These are phyloP conservation scores for Lodderomyces theae DNA, from an alignment of 1,139 yeast species.

Conservation along the genomic window DNA sequence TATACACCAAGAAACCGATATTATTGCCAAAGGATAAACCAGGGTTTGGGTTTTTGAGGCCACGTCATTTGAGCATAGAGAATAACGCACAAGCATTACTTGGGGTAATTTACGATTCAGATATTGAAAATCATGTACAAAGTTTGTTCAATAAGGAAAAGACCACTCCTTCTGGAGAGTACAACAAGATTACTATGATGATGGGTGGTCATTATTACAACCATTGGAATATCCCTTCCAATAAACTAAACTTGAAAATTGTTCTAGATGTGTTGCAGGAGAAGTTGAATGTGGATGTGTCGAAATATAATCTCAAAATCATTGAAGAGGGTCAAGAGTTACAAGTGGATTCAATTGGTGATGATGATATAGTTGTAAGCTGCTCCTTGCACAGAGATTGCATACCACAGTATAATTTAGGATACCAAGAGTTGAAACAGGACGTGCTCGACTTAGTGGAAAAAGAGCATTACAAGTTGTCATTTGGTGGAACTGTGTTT, in stretches of 20 bases:
- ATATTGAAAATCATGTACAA: conserved; percentile 54
- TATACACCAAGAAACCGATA: conserved; percentile 32
- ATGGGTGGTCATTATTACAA: conserved; percentile 72
- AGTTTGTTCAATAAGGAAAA: conserved; percentile 10
- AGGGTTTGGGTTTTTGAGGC: conserved; percentile 91
- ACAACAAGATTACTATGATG: conserved; percentile 83
- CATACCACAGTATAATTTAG: conserved; percentile 81
- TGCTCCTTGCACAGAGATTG: conserved; percentile 47
- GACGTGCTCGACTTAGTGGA: conserved; percentile 32
- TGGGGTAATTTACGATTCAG: conserved; percentile 91
- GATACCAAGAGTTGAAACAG: conserved; percentile 52
- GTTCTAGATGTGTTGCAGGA: conserved; percentile 47
- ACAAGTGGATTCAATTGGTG: conserved; percentile 23
- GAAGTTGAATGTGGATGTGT: conserved; percentile 49
- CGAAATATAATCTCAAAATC: conserved; percentile 27
- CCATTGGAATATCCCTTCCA: conserved; percentile 40
- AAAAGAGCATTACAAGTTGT: conserved; percentile 36
- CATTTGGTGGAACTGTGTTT: conserved; percentile 79
- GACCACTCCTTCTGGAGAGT: conserved; percentile 6
- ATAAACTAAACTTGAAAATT: conserved; percentile 38
- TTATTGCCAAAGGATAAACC: conserved; percentile 45
- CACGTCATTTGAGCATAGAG: conserved; percentile 37
- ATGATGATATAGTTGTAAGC: conserved; percentile 34
- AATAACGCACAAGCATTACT: conserved; percentile 59
- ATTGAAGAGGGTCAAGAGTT: conserved; percentile 22